Base-by-base conservation (phyloP, 1,139 yeast genomes). In the Geotrichum restrictum region DNA sequence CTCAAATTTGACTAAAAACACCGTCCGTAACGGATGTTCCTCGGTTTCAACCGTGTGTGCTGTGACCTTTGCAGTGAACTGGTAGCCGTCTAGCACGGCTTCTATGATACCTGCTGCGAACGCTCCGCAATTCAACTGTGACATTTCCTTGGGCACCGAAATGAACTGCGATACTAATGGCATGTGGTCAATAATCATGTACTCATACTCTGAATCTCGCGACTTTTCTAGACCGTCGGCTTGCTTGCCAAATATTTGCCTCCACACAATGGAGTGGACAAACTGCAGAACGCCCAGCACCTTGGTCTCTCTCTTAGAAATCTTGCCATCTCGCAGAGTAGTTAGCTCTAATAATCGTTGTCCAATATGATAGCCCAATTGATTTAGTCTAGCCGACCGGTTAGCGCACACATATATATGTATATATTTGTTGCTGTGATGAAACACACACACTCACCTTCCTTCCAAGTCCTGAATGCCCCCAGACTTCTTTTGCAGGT, bases 181-280 rank as follows among this genome's bases (percentile, higher is more conserved):
- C 24, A 78, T 70, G 62, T 86, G 82, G 66, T 93, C 98, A 19
- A 85, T 83, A 56, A 94, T 88, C 81, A 77, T 77, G 61, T 75
- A 94, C 68, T 93, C 97, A 60, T 85, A 83, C 11, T 79, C 78
- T 36, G 83, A 77, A 48, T 91, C 96, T 52, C 88, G 87, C 1
- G 95, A 85, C 68, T 85, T 85, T 61, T 93, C 97, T 54, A 94
- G 73, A 55, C 86, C 95, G 69, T 89, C 93, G 22, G 97, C 96
- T 0, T 79, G 74, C 63, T 82, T 82, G 10, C 93, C 95, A 70
- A 93, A 93, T 19, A 91, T 69, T 14, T 85, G 75, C 56, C 77
- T 79, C 98, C 98, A 93, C 40, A 94, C 77, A 0, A 82, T 77
- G 0, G 91, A 81, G 62, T 88, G 93, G 11, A 93, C 81, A 66